Percentiles rank a stretch among this genome's conserved stretches.
Evolutionary conservation across 495 filamentous ascomycete genomes (phyloP).

Genomic region (Jackrogersella multiformis): DNA sequence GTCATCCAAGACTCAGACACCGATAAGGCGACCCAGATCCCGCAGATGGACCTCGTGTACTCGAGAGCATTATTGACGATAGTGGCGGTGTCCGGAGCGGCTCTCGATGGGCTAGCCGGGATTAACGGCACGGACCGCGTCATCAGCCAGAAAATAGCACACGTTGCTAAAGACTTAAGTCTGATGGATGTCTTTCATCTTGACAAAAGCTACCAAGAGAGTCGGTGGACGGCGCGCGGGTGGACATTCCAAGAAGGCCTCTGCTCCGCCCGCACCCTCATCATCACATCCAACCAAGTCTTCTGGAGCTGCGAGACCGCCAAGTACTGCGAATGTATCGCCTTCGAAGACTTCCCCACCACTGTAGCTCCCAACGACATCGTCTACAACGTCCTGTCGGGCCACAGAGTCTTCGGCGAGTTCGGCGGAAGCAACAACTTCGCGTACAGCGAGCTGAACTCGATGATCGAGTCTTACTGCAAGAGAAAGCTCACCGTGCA

Average conservation of each 20-base stretch:
- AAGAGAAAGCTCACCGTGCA: conserved; percentile 16
- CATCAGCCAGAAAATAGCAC: conserved; percentile 3
- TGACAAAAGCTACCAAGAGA: conserved; percentile 20
- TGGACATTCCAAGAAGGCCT: conserved; percentile 56
- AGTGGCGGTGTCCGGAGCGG: conserved; percentile 36
- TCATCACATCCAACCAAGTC: conserved; percentile 44
- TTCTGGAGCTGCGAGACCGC: conserved; percentile 42
- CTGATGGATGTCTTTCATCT: conserved; percentile 17
- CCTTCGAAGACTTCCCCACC: conserved; percentile 26
- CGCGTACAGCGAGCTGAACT: conserved; percentile 14
- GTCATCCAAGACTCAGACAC: conserved; percentile 45
- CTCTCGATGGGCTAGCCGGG: conserved; percentile 9
- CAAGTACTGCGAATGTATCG: conserved; percentile 31
- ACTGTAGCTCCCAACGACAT: conserved; percentile 15
- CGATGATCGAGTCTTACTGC: conserved; percentile 15
- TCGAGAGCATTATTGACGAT: conserved; percentile 41
- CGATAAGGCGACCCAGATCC: conserved; percentile 46
- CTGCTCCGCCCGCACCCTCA: conserved; percentile 47
- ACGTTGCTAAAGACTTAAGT: conserved; percentile 17
- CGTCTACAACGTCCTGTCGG: conserved; percentile 14
- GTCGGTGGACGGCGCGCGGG: conserved; percentile 48
- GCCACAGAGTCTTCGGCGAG: conserved; percentile 24
- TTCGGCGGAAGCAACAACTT: conserved; percentile 28
- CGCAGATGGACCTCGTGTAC: conserved; percentile 47
- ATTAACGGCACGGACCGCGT: conserved; percentile 11